Evolutionary conservation across 2,329 filamentous ascomycete genomes (phyloP), one percentile per base, ranked within the genome.

Genomic region (Pezicula rhizophila): DNA sequence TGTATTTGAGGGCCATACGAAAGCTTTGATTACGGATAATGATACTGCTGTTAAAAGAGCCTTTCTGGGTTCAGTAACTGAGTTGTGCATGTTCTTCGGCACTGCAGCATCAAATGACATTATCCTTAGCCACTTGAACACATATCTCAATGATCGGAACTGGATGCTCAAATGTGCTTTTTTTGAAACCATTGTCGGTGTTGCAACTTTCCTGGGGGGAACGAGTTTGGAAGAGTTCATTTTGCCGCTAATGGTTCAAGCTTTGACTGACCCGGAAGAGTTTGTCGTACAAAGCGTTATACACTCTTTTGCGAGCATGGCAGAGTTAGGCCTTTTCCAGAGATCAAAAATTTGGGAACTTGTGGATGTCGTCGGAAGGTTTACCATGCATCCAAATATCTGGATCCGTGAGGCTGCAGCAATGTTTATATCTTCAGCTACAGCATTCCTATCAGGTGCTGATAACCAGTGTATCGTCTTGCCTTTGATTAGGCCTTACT

Each of bases 81-180:
- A 90, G 53, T 75, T 99, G 1, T 99, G 93, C 64, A 82, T 96
- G 57, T 97, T 99, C 67, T 97, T 99, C 57, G 90, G 89, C 3
- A 91, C 87, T 52, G 79, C 84, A n/a, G 86, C 90, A 61, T 87
- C 92, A 1, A 96, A 95, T 64, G 93, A 99, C 63, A 89, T 99
- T n/a, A 84, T 99, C 14, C 73, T 99, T 18, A 95, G 90, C 28
- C 93, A 99, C 69, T 74, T 99, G 25, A 97, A 97, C 63, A 99
- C 93, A 0, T 99, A 99, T 60, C 71, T 99, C 8, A 99, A 99
- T 57, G 93, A 97, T 60, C 82, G 86, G 38, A 91, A 99, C 64
- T 99, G 93, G 93, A 89, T 89, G 65, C 72, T 99, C 28, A 96
- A 96, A 66, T 96, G 90, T 60, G 90, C 92, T 2, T 97, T 97